Conservation (phyloP, 805 yeast species). For the Lachancea dasiensis region DNA sequence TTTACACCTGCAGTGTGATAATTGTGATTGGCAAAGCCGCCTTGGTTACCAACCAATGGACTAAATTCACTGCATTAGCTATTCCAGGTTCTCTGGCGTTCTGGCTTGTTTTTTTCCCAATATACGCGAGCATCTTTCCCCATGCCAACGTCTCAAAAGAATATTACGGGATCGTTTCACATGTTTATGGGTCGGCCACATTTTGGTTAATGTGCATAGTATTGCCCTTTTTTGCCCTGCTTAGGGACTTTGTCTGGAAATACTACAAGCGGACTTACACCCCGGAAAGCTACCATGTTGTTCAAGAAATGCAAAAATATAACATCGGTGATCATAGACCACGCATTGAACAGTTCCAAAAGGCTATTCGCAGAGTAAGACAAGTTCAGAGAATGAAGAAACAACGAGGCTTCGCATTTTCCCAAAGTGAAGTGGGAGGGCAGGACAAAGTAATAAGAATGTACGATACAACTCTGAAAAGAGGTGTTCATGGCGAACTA, state of each 20-base stretch:
- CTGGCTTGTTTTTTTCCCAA: constrained; percentile 84
- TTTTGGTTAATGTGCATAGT: constrained; percentile 83
- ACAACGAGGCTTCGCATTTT: constrained; percentile 97
- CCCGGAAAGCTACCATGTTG: constrained; percentile 91
- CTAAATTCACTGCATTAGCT: constrained; percentile 83
- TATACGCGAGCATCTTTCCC: constrained; percentile 83
- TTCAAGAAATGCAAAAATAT: constrained; percentile 94
- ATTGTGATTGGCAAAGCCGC: constrained; percentile 96
- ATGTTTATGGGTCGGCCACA: constrained; percentile 66
- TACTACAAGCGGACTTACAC: constrained; percentile 85
- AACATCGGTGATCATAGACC: constrained; percentile 92
- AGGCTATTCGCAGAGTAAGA: constrained; percentile 93
- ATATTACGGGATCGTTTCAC: constrained; percentile 70
- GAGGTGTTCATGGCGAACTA: constrained; percentile 68
- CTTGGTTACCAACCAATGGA: constrained; percentile 86
- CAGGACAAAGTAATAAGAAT: constrained; percentile 88
- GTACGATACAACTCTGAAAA: constrained; percentile 85
- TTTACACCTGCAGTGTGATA: constrained; percentile 79
- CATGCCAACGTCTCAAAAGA: constrained; percentile 73
- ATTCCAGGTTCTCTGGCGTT: constrained; percentile 88
- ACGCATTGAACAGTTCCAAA: constrained; percentile 94
- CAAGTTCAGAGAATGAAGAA: constrained; percentile 98
- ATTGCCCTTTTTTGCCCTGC: constrained; percentile 67
- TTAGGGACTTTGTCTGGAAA: constrained; percentile 91
- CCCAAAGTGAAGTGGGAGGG: constrained; percentile 85